These are phyloP conservation scores for Akanthomyces muscarius DNA, from an alignment of 2,329 filamentous ascomycete genomes.

Conservation along the genomic window DNA sequence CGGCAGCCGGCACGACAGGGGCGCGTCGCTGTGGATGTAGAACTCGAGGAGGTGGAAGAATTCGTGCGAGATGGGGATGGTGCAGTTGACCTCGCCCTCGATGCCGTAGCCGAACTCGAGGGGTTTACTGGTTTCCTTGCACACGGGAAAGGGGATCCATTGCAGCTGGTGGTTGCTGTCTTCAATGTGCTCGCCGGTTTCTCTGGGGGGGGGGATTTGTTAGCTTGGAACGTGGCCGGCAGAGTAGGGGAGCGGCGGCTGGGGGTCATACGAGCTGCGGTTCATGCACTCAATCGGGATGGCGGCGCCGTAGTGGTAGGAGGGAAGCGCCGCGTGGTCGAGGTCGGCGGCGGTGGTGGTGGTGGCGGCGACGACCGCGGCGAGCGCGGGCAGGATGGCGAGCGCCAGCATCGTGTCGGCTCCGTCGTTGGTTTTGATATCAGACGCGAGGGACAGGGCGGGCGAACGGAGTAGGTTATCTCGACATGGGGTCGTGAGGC, in stretches of 20 bases:
- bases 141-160: conserved; percentile 86
- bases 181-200: conserved; percentile 86
- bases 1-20: conserved; percentile 84
- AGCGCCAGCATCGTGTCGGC: conserved; percentile 14
- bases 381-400: conserved; percentile 24
- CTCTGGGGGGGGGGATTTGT: conserved; percentile 44
- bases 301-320: conserved; percentile 62
- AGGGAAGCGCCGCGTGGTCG: conserved; percentile 47
- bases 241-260: background rate
- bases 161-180: conserved; percentile 76
- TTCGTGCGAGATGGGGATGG: conserved; percentile 70
- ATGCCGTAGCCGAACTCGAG: conserved; percentile 84
- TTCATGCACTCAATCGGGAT: conserved; percentile 72
- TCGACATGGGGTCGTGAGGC: background rate
- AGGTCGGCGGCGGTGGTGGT: conserved; percentile 10
- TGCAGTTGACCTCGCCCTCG: conserved; percentile 79
- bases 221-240: background rate
- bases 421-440: background rate
- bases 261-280: conserved; percentile 60
- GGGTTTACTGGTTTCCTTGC: conserved; percentile 79
- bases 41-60: conserved; percentile 89
- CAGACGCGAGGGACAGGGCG: conserved; percentile 3
- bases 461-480: background rate
- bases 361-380: conserved; percentile 24
- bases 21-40: conserved; percentile 96